Evolutionary conservation across 2,329 filamentous ascomycete species (phyloP).

Genomic region (Diaporthe helianthi): DNA sequence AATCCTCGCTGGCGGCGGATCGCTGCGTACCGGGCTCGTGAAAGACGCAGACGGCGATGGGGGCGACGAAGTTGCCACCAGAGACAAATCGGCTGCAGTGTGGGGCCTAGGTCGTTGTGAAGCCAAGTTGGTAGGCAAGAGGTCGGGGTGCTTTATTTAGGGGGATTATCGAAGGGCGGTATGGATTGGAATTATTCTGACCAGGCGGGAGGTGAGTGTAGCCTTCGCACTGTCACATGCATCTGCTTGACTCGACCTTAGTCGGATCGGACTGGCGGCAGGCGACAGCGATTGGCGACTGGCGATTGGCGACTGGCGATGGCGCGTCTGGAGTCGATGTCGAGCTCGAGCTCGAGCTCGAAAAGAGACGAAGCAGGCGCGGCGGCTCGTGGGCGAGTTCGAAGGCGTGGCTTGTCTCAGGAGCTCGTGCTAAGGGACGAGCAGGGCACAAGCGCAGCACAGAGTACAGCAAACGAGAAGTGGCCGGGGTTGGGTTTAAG

Average conservation of each 20-base stretch:
- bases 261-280: neutral
- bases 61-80: neutral
- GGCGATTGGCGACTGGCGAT: neutral
- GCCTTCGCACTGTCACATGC: slow-evolving; percentile 5
- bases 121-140: neutral
- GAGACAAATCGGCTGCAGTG: slow-evolving; percentile 24
- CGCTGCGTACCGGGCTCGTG: neutral
- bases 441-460: slow-evolving; percentile 6
- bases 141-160: neutral
- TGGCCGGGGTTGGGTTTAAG: slow-evolving; percentile 20
- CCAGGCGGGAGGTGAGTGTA: neutral
- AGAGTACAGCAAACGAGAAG: slow-evolving; percentile 15
- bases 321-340: slow-evolving; percentile 16
- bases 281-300: neutral
- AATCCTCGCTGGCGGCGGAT: neutral
- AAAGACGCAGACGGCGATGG: neutral
- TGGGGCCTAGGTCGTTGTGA: slow-evolving; percentile 1
- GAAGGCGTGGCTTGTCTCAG: slow-evolving; percentile 13
- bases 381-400: neutral
- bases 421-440: slow-evolving; percentile 23
- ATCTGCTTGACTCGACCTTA: slow-evolving; percentile 23
- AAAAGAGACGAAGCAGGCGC: neutral
- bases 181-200: slow-evolving; percentile 29
- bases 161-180: slow-evolving; percentile 2
- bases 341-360: neutral